Conservation (phyloP, 208 protist genomes). For the Trypanosoma scelopori region DNA sequence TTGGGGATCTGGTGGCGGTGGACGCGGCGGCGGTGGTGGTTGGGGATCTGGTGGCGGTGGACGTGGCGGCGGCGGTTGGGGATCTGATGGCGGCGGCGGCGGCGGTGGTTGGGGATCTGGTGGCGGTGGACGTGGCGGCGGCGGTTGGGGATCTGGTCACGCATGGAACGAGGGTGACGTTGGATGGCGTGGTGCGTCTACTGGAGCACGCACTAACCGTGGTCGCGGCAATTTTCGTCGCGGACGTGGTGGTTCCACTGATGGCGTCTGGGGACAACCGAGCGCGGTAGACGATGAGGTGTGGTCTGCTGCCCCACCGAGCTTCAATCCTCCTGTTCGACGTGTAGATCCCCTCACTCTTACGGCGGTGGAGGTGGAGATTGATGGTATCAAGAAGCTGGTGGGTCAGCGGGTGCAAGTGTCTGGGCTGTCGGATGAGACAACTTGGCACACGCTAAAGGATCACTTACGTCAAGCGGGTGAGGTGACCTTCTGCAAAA, state of each 20-base stretch:
- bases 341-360: slow-evolving; percentile 88
- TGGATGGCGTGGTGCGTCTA: slow-evolving; percentile 30
- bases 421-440: slow-evolving; percentile 77
- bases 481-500: slow-evolving; percentile 77
- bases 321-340: slow-evolving; percentile 80
- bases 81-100: slow-evolving; percentile 28
- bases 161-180: slow-evolving; percentile 29
- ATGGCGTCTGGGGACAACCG: slow-evolving; percentile 65
- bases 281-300: slow-evolving; percentile 69
- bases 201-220: slow-evolving; percentile 36
- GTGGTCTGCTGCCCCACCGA: slow-evolving; percentile 78
- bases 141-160: slow-evolving; percentile 28
- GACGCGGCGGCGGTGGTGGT: slow-evolving; percentile 23
- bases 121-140: slow-evolving; percentile 13
- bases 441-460: slow-evolving; percentile 89
- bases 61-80: slow-evolving; percentile 25
- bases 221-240: slow-evolving; percentile 37
- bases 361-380: slow-evolving; percentile 85
- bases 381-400: slow-evolving; percentile 89
- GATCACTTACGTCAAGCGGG: slow-evolving; percentile 85
- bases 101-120: slow-evolving; percentile 28
- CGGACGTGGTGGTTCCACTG: slow-evolving; percentile 26
- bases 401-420: slow-evolving; percentile 87
- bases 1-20: slow-evolving; percentile 14
- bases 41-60: slow-evolving; percentile 26